Evolutionary conservation across 306 rosid species (phyloP).

Genomic region (Clitoria ternatea): DNA sequence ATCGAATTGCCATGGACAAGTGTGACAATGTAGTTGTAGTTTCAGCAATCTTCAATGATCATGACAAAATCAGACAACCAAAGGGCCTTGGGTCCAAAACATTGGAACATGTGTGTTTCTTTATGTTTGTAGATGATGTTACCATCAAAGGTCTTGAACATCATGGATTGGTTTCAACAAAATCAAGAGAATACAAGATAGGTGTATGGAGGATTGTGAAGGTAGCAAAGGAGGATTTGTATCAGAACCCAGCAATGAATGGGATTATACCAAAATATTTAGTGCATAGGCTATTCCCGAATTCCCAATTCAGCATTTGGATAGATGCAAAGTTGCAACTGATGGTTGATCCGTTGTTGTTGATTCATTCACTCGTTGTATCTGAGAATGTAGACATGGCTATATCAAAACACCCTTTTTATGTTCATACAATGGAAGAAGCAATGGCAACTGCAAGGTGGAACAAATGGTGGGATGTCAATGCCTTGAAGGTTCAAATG

Average conservation of each 20-base stretch:
- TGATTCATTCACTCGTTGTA: constrained; percentile 73
- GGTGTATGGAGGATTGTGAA: constrained; percentile 80
- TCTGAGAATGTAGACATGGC: constrained; percentile 74
- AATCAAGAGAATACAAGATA: constrained; percentile 38
- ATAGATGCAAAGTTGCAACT: constrained; percentile 83
- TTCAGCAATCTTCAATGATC: constrained; percentile 91
- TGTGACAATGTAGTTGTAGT: constrained; percentile 82
- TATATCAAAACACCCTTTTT: constrained; percentile 76
- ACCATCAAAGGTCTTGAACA: constrained; percentile 53
- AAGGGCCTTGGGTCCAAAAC: constrained; percentile 72
- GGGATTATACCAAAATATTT: constrained; percentile 86
- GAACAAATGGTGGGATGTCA: constrained; percentile 87
- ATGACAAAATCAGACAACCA: constrained; percentile 90
- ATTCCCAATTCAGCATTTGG: constrained; percentile 87
- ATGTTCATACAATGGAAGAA: constrained; percentile 79
- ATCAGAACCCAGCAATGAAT: constrained; percentile 85
- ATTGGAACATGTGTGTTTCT: constrained; percentile 53
- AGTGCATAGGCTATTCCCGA: constrained; percentile 75
- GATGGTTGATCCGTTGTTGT: constrained; percentile 76
- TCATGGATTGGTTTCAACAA: constrained; percentile 43
- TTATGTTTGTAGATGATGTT: constrained; percentile 68
- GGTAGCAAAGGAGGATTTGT: constrained; percentile 46
- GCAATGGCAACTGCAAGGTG: constrained; percentile 97
- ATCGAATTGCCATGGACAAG: constrained; percentile 60
- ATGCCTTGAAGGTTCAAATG: constrained; percentile 76